Conservation (phyloP, 179 eudicot species). For the Beta corolliflora region DNA sequence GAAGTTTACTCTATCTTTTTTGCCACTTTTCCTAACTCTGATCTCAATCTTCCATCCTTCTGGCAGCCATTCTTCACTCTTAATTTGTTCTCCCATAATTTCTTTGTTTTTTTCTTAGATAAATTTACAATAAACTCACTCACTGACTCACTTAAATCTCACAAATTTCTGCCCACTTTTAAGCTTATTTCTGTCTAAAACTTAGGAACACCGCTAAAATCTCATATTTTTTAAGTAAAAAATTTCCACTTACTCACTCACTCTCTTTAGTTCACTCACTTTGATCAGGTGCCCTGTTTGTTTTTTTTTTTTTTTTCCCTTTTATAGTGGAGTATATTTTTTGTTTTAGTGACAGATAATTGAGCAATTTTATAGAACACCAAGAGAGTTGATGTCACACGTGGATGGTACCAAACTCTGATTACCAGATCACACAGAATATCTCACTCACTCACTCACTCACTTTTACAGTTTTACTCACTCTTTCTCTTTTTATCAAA, state of each 20-base stretch:
- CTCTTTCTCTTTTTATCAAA: background rate
- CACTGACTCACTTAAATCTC: background rate
- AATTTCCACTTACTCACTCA: slow-evolving; percentile 22
- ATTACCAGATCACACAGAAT: background rate
- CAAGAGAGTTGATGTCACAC: slow-evolving; percentile 41
- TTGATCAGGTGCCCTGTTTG: slow-evolving; percentile 15
- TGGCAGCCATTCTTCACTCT: slow-evolving; percentile 45
- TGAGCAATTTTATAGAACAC: slow-evolving; percentile 23
- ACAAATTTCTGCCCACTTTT: slow-evolving; percentile 13
- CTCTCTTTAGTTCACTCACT: slow-evolving; percentile 33
- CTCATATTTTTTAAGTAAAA: background rate
- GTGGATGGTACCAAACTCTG: slow-evolving; percentile 40
- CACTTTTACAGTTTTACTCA: too few relatives aligned
- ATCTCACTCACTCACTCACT: background rate
- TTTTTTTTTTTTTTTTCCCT: background rate
- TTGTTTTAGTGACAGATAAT: slow-evolving; percentile 9
- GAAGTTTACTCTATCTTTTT: slow-evolving; percentile 42
- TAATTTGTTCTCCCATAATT: slow-evolving; percentile 30
- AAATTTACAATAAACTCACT: background rate
- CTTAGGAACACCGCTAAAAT: slow-evolving; percentile 38
- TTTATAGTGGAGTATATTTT: background rate
- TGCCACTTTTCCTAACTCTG: slow-evolving; percentile 47
- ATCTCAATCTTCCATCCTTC: slow-evolving; percentile 56
- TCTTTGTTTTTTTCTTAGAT: background rate
- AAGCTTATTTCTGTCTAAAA: slow-evolving; percentile 26